A percentile compares a stretch with the other conserved stretches of the same genome.
Evolutionary conservation across 805 yeast genomes (phyloP).

Genomic region (Sugiyamaella marilandica): DNA sequence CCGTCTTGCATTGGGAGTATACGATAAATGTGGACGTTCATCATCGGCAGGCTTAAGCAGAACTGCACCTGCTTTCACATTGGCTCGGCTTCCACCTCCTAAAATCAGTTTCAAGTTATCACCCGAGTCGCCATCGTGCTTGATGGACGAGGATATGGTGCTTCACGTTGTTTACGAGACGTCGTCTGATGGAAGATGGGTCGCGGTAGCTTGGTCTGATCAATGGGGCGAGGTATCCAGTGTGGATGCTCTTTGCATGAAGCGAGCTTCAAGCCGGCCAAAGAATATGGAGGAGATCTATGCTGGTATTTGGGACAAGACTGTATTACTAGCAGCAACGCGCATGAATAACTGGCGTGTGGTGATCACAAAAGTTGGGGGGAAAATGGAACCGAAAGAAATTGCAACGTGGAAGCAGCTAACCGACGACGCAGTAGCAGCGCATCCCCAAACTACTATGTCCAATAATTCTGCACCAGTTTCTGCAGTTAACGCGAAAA

Average conservation of each 20-base stretch:
- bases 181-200: slow-evolving; percentile 77
- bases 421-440: slow-evolving; percentile 13
- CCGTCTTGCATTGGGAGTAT: slow-evolving; percentile 27
- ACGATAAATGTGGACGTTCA: slow-evolving; percentile 26
- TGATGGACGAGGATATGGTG: slow-evolving; percentile 64
- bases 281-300: slow-evolving; percentile 29
- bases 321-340: slow-evolving; percentile 22
- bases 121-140: slow-evolving; percentile 25
- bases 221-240: slow-evolving; percentile 64
- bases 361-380: slow-evolving; percentile 33
- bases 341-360: slow-evolving; percentile 32
- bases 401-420: slow-evolving; percentile 27
- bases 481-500: background rate
- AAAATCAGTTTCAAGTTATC: slow-evolving; percentile 27
- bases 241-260: slow-evolving; percentile 46
- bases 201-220: slow-evolving; percentile 85
- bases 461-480: background rate
- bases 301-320: slow-evolving; percentile 32
- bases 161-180: slow-evolving; percentile 84
- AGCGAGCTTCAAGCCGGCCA: slow-evolving; percentile 16
- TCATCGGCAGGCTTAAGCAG: slow-evolving; percentile 10
- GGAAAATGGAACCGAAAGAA: slow-evolving; percentile 31
- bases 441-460: background rate
- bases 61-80: slow-evolving; percentile 28
- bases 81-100: slow-evolving; percentile 33